Base-by-base conservation (phyloP, 345 rosid genomes). In the Cardiospermum halicacabum region DNA sequence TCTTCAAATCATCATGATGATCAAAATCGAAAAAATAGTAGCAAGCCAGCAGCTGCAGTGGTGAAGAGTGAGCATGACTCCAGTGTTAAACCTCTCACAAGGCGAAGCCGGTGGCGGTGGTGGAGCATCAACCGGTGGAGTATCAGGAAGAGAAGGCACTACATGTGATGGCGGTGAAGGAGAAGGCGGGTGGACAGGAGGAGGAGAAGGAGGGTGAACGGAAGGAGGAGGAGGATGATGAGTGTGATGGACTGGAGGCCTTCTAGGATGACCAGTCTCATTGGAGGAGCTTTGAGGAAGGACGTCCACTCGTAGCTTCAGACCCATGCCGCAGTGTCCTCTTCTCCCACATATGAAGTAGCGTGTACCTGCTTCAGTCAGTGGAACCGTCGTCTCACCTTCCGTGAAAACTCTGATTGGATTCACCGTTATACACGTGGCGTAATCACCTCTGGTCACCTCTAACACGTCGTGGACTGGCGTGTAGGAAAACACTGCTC, bases 301-400 rank as follows among this genome's bases (percentile, higher is more conserved):
- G 49, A 68, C 58, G 37, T 24, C 65, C 9, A 37, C 72, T 19
- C 34, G 65, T 26, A 68, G 54, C 51, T 53, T 68, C 65, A 68
- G 72, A 30, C 72, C 72, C 54, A 31, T 37, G 65, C 65, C 53
- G 58, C 72, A 68, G 65, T 68, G 59, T 25, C 55, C 58, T 3
- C 34, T 7, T 10, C 65, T 40, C 1, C 72, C 65, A 27, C 72
- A 68, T 51, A 59, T 49, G 65, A 68, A 68, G 72, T n/a, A 68
- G 24, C 64, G 64, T 8, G 58, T 25, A 1, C 56, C 39, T 6
- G 65, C 42, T 26, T 30, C 21, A 37, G 37, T 49, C 37, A 62
- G 56, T 16, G 11, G 45, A 1, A 62, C 57, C 67, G 49, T 56
- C 18, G 67, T 49, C n/a, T 49, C 57, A 11, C 57, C 67, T 27